Evolutionary conservation across 306 rosid genomes (phyloP).

Genomic region (Lathyrus oleraceus): DNA sequence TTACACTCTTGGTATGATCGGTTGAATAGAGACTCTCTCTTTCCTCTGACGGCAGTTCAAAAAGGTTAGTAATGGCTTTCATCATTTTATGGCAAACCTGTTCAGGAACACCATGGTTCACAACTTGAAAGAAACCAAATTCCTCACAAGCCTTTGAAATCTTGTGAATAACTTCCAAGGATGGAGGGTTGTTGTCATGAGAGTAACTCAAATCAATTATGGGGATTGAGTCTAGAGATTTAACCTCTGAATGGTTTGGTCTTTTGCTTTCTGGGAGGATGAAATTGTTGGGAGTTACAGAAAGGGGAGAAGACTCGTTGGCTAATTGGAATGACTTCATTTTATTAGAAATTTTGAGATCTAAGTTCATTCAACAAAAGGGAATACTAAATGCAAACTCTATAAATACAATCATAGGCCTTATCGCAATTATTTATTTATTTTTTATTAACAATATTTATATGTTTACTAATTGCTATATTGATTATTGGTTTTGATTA

Average conservation of each 20-base stretch:
- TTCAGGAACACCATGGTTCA: slow-evolving; percentile 54
- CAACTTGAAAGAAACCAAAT: slow-evolving; percentile 52
- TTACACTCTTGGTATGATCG: slow-evolving; percentile 40
- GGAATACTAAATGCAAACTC: too few relatives aligned
- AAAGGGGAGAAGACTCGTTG: slow-evolving; percentile 30
- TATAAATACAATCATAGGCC: too few relatives aligned
- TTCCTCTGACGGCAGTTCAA: slow-evolving; percentile 44
- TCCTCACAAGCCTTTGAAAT: slow-evolving; percentile 53
- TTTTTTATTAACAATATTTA: too few relatives aligned
- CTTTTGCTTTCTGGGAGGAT: slow-evolving; percentile 46
- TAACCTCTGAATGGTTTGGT: slow-evolving; percentile 48
- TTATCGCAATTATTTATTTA: too few relatives aligned
- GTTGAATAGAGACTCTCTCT: slow-evolving; percentile 33
- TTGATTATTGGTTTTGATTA: too few relatives aligned
- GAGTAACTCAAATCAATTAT: slow-evolving; percentile 43
- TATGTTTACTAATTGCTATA: too few relatives aligned
- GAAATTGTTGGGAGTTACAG: slow-evolving; percentile 33
- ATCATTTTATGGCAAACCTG: slow-evolving; percentile 40
- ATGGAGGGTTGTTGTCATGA: slow-evolving; percentile 11
- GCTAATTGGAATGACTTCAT: slow-evolving; percentile 41
- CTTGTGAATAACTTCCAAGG: slow-evolving; percentile 33
- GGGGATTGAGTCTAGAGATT: slow-evolving; percentile 43
- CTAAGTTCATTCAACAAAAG: neutral
- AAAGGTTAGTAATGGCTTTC: slow-evolving; percentile 37
- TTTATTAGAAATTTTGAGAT: slow-evolving; percentile 1